These are phyloP conservation scores for Didymella keratinophila DNA, from an alignment of 2,329 filamentous ascomycete genomes.

Conservation along the genomic window DNA sequence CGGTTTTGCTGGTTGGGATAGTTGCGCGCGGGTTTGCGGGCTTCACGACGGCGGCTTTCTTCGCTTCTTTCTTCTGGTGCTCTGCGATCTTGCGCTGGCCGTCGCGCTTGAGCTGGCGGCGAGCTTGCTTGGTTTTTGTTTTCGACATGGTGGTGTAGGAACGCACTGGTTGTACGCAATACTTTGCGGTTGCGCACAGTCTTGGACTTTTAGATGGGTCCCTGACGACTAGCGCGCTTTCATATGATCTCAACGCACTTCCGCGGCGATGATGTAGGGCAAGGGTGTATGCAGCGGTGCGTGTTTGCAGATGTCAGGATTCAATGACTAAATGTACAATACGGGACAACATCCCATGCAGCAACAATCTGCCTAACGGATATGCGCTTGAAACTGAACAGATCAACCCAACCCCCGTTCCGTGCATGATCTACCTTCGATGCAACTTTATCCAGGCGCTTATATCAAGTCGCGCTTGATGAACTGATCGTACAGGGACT, in stretches of 20 bases:
- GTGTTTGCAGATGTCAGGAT: constrained; percentile 31
- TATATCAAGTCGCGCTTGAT: constrained; percentile 95
- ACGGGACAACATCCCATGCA: constrained; percentile 28
- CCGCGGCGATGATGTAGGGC: not conserved
- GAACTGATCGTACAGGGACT: constrained; percentile 93
- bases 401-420: constrained; percentile 23
- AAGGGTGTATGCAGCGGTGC: not conserved
- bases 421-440: not conserved
- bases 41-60: constrained; percentile 23
- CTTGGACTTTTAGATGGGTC: constrained; percentile 30
- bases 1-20: constrained; percentile 17
- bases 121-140: constrained; percentile 44
- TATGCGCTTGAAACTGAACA: constrained; percentile 35
- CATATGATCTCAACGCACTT: not conserved
- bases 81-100: constrained; percentile 39
- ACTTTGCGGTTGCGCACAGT: too few relatives aligned
- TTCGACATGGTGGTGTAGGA: constrained; percentile 42
- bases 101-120: constrained; percentile 47
- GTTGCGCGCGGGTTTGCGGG: constrained; percentile 2
- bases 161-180: not conserved
- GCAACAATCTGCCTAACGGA: constrained; percentile 30
- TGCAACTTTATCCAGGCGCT: constrained; percentile 29
- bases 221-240: constrained; percentile 9
- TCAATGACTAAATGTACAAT: constrained; percentile 50
- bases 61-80: constrained; percentile 35